Percentiles rank a stretch among this genome's conserved stretches.
These are phyloP conservation scores for Cryphonectria radicalis DNA, from an alignment of 2,329 filamentous ascomycete species.

Conservation along the genomic window DNA sequence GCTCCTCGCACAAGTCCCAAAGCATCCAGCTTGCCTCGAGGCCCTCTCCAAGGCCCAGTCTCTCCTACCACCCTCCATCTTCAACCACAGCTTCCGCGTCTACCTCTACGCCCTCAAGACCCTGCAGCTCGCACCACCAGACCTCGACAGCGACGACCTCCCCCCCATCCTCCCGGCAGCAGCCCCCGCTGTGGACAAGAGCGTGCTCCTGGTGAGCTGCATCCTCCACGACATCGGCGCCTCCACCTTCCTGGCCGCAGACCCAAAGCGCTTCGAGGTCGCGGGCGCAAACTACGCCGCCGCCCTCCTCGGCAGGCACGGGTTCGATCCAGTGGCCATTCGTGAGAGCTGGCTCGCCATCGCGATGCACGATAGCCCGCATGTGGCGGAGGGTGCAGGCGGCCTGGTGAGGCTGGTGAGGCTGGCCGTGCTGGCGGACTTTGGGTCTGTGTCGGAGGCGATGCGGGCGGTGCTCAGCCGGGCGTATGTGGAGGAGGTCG, in stretches of 20 bases:
- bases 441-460: conserved; percentile 30
- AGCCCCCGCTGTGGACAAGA: conserved; percentile 12
- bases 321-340: conserved; percentile 32
- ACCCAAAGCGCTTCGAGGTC: conserved; percentile 42
- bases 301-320: conserved; percentile 35
- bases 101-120: conserved; percentile 34
- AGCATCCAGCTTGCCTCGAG: conserved; percentile 34
- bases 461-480: neutral
- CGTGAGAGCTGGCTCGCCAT: conserved; percentile 43
- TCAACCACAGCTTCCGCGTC: conserved; percentile 36
- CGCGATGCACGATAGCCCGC: conserved; percentile 41
- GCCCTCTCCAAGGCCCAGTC: conserved; percentile 32
- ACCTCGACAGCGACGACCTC: neutral
- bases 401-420: conserved; percentile 39
- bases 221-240: conserved; percentile 44
- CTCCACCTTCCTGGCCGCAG: conserved; percentile 36
- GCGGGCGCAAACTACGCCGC: conserved; percentile 37
- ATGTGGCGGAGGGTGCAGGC: conserved; percentile 43
- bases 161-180: neutral
- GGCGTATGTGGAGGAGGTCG: conserved; percentile 18
- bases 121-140: conserved; percentile 10
- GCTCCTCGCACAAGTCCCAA: conserved; percentile 31
- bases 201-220: conserved; percentile 41
- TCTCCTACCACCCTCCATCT: conserved; percentile 32
- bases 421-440: conserved; percentile 40